These are phyloP conservation scores for Arthroderma sp. DNA, from an alignment of 2,329 filamentous ascomycete species.

Conservation along the genomic window DNA sequence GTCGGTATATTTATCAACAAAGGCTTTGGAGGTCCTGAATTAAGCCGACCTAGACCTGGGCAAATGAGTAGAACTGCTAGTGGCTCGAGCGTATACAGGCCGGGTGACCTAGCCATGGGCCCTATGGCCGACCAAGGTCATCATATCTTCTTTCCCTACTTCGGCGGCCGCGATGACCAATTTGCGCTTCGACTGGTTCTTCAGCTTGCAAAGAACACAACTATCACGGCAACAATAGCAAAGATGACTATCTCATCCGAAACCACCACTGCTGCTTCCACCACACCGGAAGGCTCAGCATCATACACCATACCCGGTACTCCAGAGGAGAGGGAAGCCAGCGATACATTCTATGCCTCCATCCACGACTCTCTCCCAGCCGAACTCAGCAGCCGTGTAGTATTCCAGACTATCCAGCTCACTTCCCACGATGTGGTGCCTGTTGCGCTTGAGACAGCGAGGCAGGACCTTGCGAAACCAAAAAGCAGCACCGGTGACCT, in stretches of 20 bases:
- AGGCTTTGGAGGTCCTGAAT: slow-evolving; percentile 38
- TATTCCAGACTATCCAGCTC: slow-evolving; percentile 35
- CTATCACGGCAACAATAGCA: slow-evolving; percentile 65
- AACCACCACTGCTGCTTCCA: slow-evolving; percentile 2
- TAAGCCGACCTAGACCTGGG: slow-evolving; percentile 15
- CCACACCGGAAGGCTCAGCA: slow-evolving; percentile 1
- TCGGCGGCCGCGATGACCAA: slow-evolving; percentile 71
- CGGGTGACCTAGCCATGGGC: slow-evolving; percentile 42
- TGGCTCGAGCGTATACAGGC: slow-evolving; percentile 46
- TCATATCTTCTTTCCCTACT: slow-evolving; percentile 76
- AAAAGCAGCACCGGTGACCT: slow-evolving; percentile 57
- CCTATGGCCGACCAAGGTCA: slow-evolving; percentile 57
- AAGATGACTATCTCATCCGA: slow-evolving; percentile 36
- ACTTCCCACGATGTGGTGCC: slow-evolving; percentile 26
- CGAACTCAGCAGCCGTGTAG: slow-evolving; percentile 40
- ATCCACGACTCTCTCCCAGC: slow-evolving; percentile 43
- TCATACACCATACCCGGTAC: slow-evolving; percentile 4
- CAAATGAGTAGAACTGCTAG: slow-evolving; percentile 38
- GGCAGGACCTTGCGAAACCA: slow-evolving; percentile 46
- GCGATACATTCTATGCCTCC: slow-evolving; percentile 43
- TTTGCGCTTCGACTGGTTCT: slow-evolving; percentile 68
- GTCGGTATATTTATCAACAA: slow-evolving; percentile 71
- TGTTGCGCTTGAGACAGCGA: slow-evolving; percentile 41
- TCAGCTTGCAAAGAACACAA: slow-evolving; percentile 66
- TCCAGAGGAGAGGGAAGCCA: slow-evolving; percentile 25